phyloP scores from a whole-genome alignment of 2,329 filamentous ascomycete species.

The Orbilia blumenaviensis region DNA sequence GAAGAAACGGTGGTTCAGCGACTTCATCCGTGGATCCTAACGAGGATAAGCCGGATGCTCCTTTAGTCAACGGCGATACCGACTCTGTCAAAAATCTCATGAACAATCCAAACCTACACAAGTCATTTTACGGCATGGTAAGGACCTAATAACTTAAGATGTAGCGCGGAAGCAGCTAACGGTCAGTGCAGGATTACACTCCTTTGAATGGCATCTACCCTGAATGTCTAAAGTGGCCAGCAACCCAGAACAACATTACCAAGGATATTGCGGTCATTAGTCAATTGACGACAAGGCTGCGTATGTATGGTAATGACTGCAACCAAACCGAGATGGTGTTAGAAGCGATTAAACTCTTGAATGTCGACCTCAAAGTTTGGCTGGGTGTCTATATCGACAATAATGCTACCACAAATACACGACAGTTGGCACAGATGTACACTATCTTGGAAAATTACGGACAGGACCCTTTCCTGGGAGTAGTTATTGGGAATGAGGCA shows the following conservation, averaged over 20 bases:
- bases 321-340: slow-evolving; percentile 96
- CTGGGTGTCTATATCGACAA: slow-evolving; percentile 90
- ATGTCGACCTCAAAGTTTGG: slow-evolving; percentile 87
- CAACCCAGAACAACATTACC: slow-evolving; percentile 93
- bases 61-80: slow-evolving; percentile 67
- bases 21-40: slow-evolving; percentile 52
- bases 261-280: slow-evolving; percentile 88
- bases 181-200: slow-evolving; percentile 74
- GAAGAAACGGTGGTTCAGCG: slow-evolving; percentile 55
- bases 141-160: neutral
- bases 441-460: slow-evolving; percentile 73
- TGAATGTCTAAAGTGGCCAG: slow-evolving; percentile 77
- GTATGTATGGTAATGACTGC: slow-evolving; percentile 94
- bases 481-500: slow-evolving; percentile 75
- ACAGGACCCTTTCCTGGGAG: slow-evolving; percentile 80
- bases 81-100: slow-evolving; percentile 72
- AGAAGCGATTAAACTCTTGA: slow-evolving; percentile 78
- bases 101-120: slow-evolving; percentile 83
- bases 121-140: slow-evolving; percentile 85
- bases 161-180: slow-evolving; percentile 1
- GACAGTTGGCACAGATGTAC: slow-evolving; percentile 87
- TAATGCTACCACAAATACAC: slow-evolving; percentile 81
- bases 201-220: slow-evolving; percentile 91
- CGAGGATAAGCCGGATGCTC: slow-evolving; percentile 57
- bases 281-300: slow-evolving; percentile 85